A percentile compares a stretch with the other conserved stretches of the same genome.
Evolutionary conservation across 1,139 yeast species (phyloP).

Genomic region (Lodderomyces theae): DNA sequence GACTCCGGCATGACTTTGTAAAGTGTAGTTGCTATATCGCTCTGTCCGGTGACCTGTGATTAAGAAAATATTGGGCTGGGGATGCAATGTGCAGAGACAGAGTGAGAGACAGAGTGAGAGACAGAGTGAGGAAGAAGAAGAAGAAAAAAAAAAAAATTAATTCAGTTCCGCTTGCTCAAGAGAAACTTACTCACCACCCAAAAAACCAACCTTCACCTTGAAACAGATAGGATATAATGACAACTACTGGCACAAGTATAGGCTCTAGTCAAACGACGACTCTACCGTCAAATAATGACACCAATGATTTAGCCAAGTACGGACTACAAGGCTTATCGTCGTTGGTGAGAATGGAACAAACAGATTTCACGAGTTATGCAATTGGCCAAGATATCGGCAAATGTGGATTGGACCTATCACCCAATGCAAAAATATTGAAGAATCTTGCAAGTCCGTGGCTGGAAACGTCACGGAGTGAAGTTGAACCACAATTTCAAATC

Average conservation of each 20-base stretch:
- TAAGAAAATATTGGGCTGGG: too few species aligned
- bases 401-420: conserved; percentile 63
- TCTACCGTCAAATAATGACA: conserved; percentile 3
- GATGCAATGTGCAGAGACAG: too few species aligned
- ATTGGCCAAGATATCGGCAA: conserved; percentile 81
- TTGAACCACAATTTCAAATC: conserved; percentile 73
- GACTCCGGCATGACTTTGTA: conserved; percentile 20
- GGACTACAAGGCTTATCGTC: conserved; percentile 75
- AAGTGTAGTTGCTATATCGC: background rate
- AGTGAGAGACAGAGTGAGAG: too few species aligned
- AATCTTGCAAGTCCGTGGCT: conserved; percentile 93
- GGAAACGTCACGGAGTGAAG: conserved; percentile 84
- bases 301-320: conserved; percentile 34
- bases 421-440: conserved; percentile 52
- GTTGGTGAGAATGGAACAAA: conserved; percentile 65
- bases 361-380: conserved; percentile 67
- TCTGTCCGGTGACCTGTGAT: too few species aligned
- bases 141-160: conserved; percentile 2
- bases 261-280: background rate
- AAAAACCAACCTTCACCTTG: too few species aligned
- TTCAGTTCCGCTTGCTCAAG: background rate
- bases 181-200: too few species aligned
- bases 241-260: background rate
- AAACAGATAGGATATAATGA: background rate
- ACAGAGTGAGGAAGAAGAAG: too few species aligned